Evolutionary conservation across 495 filamentous ascomycete species (phyloP), one percentile per base, ranked within the genome.

Genomic region (Daldinia childiae): DNA sequence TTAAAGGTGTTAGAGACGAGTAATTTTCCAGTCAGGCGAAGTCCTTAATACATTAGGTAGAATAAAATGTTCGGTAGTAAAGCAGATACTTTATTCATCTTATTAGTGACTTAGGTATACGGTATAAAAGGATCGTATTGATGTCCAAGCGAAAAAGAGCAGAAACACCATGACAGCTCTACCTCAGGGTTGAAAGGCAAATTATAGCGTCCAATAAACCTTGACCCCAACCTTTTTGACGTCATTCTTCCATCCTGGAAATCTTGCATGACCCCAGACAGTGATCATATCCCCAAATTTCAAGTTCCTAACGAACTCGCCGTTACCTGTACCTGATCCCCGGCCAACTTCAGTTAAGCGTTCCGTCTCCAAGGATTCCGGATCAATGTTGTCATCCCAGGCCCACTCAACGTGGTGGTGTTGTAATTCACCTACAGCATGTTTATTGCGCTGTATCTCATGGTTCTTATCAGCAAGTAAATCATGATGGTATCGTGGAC

Each of bases 261-360:
- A 93, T 58, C 88, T 81, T 0, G 89, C 84, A 60, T 86, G 84
- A 4, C 79, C 89, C 89, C 90, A 91, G 19, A 93, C 73, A 2
- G 87, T 87, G 39, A 93, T 80, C 14, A 87, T 82, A 77, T 93
- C 90, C 0, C 90, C 91, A 17, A 90, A 69, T 66, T 83, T 81
- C 72, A 92, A 69, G 32, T 82, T 79, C 14, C 86, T 80, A 17
- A 93, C 86, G 65, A 82, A 86, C 39, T 80, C 79, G 41, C 89
- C 86, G 75, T 86, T 80, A n/a, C 81, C 80, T 19, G 85, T 89
- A n/a, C 67, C 84, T 43, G 69, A 77, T 3, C 89, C 90, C 17
- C 87, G 82, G 6, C 87, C 90, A 15, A 72, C 41, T 30, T 66
- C 34, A 15, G 76, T 65, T n/a, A 82, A 71, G 48, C 82, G 78